phyloP scores from a whole-genome alignment of 139 green algal genomes.

The Chlamydomonas sphaeroides region DNA sequence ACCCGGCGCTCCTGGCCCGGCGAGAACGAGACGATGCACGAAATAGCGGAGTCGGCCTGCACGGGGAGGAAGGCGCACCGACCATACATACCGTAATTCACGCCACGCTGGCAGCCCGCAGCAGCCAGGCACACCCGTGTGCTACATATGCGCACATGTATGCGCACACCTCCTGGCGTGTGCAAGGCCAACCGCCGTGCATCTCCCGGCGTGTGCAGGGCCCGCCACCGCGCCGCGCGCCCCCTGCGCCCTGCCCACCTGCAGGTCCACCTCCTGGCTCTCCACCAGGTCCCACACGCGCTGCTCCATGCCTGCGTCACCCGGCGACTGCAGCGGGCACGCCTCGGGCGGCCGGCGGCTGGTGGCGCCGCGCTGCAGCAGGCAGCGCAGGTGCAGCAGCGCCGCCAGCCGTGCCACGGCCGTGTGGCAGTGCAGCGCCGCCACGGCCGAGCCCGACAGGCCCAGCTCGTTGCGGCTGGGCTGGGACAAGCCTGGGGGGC shows the following conservation, averaged over 20 bases:
- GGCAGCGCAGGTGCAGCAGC: slow-evolving; percentile 71
- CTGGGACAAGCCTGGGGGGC: background rate
- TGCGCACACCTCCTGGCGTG: too few relatives aligned
- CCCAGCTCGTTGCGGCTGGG: slow-evolving; percentile 17
- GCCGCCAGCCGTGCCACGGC: slow-evolving; percentile 70
- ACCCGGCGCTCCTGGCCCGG: slow-evolving; percentile 77
- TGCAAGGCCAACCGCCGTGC: too few relatives aligned
- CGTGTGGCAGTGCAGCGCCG: slow-evolving; percentile 65
- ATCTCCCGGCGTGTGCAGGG: too few relatives aligned
- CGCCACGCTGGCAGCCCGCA: too few relatives aligned
- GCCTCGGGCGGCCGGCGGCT: background rate
- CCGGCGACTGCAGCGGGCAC: background rate
- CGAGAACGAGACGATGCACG: slow-evolving; percentile 82
- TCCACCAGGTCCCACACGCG: slow-evolving; percentile 38
- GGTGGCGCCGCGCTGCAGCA: slow-evolving; percentile 34
- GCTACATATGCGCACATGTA: too few relatives aligned
- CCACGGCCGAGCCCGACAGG: slow-evolving; percentile 54
- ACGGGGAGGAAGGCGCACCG: background rate
- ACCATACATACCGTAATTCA: too few relatives aligned
- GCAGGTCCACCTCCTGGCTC: slow-evolving; percentile 48
- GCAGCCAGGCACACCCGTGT: too few relatives aligned
- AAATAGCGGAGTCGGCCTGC: slow-evolving; percentile 46
- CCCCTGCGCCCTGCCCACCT: background rate
- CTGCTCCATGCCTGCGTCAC: slow-evolving; percentile 25
- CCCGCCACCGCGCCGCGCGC: too few relatives aligned